Evolutionary conservation across 2,329 filamentous ascomycete genomes (phyloP).

Genomic region (Trichoderma pleuroti): DNA sequence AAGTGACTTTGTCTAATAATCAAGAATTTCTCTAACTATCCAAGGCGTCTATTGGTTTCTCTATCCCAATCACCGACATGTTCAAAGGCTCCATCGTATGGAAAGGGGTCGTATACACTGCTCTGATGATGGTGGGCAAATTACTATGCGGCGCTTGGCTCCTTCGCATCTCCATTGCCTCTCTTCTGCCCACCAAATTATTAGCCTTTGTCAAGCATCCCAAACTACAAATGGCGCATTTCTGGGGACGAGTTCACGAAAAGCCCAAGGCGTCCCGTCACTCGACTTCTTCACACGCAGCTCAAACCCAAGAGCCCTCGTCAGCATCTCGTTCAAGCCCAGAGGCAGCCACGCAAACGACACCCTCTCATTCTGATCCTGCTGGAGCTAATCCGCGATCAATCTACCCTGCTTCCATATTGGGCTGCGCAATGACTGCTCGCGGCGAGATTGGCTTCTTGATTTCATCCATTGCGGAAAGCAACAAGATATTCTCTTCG

Average conservation of each 20-base stretch:
- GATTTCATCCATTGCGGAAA: slow-evolving; percentile 19
- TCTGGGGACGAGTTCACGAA: neutral
- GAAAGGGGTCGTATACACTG: slow-evolving; percentile 68
- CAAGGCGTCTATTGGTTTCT: slow-evolving; percentile 63
- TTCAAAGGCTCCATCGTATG: slow-evolving; percentile 63
- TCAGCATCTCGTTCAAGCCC: neutral
- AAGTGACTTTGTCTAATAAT: neutral
- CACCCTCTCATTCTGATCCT: neutral
- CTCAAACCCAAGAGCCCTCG: neutral
- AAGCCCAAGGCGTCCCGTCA: neutral
- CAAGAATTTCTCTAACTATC: neutral
- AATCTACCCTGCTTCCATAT: slow-evolving; percentile 15
- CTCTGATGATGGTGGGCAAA: slow-evolving; percentile 66
- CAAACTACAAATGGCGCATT: neutral
- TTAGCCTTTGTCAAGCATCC: neutral
- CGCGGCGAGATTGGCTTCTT: slow-evolving; percentile 21
- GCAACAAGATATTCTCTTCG: slow-evolving; percentile 13
- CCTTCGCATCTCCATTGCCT: slow-evolving; percentile 26
- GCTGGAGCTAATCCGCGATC: slow-evolving; percentile 2
- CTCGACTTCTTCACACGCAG: neutral
- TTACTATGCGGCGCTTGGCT: slow-evolving; percentile 59
- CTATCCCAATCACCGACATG: slow-evolving; percentile 69
- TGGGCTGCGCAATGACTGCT: slow-evolving; percentile 18
- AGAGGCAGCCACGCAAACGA: neutral
- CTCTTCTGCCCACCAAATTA: neutral